These are phyloP conservation scores for Neurospora intermedia DNA, from an alignment of 495 filamentous ascomycete species.

Conservation along the genomic window DNA sequence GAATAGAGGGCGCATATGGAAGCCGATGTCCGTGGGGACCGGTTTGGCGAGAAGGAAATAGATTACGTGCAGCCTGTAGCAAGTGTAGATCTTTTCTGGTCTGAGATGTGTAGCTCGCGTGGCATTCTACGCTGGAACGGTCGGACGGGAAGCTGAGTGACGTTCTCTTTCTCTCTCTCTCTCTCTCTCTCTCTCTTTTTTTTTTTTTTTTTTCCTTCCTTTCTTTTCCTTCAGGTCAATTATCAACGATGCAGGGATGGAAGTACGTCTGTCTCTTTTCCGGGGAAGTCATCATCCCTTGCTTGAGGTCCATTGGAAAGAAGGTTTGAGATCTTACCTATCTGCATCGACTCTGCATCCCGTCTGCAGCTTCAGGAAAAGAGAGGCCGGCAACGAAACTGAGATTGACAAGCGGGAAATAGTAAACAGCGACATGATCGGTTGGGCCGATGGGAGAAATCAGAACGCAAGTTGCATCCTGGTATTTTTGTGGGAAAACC, in stretches of 20 bases:
- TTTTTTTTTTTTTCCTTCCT: too few species aligned
- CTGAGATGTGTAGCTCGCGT: not conserved
- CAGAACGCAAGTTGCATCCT: not conserved
- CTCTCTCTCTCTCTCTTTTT: too few species aligned
- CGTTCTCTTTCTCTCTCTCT: too few species aligned
- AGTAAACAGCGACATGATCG: not conserved
- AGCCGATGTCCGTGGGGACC: not conserved
- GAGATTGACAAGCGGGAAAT: not conserved
- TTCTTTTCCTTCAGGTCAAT: too few species aligned
- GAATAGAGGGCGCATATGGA: not conserved
- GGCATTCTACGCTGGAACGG: not conserved
- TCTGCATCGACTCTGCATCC: not conserved
- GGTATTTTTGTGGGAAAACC: not conserved
- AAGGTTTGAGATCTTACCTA: not conserved
- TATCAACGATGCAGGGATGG: not conserved
- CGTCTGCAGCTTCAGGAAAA: not conserved
- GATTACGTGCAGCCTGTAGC: not conserved
- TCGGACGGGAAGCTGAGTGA: not conserved
- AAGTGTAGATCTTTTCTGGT: not conserved
- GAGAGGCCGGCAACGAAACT: not conserved
- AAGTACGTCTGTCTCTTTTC: not conserved
- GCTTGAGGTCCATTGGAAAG: not conserved
- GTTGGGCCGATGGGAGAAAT: not conserved
- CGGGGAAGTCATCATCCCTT: not conserved
- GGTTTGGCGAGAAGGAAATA: not conserved